Conservation (phyloP, 23 red algal species). For the Gracilariopsis chorda region DNA sequence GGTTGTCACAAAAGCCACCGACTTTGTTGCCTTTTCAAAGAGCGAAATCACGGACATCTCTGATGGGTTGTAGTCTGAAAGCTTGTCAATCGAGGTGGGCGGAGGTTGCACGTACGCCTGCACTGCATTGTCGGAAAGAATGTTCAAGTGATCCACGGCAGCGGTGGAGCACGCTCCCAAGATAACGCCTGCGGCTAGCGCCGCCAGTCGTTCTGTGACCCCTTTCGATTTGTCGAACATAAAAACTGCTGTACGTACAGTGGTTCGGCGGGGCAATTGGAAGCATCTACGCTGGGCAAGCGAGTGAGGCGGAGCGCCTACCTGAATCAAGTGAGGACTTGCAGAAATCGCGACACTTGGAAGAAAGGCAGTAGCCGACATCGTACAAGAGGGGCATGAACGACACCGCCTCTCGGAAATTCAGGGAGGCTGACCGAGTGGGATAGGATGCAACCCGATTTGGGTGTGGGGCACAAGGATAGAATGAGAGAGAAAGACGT, state of each 20-base stretch:
- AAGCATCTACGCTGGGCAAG: too few species aligned
- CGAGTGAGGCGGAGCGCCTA: background rate
- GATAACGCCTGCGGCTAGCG: background rate
- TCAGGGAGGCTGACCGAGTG: too few species aligned
- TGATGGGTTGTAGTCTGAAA: slow-evolving; percentile 52
- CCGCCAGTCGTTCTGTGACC: background rate
- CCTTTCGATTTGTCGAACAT: background rate
- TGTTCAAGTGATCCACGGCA: background rate
- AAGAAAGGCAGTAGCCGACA: too few species aligned
- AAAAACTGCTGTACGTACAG: background rate
- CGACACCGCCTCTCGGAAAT: too few species aligned
- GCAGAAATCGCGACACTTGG: too few species aligned
- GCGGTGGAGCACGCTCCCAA: background rate
- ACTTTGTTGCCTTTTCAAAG: slow-evolving; percentile 75
- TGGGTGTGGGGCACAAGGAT: too few species aligned
- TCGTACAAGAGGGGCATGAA: too few species aligned
- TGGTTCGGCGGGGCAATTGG: background rate
- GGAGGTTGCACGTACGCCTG: background rate
- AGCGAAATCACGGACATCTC: slow-evolving; percentile 73
- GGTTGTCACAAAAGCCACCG: slow-evolving; percentile 90
- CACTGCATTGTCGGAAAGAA: background rate
- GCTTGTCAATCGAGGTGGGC: background rate
- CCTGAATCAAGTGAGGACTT: background rate
- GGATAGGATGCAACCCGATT: too few species aligned
- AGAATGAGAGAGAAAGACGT: too few species aligned